Evolutionary conservation across 1,139 yeast species (phyloP), one percentile per base, ranked within the genome.

Genomic region (Scheffersomyces insectosa): DNA sequence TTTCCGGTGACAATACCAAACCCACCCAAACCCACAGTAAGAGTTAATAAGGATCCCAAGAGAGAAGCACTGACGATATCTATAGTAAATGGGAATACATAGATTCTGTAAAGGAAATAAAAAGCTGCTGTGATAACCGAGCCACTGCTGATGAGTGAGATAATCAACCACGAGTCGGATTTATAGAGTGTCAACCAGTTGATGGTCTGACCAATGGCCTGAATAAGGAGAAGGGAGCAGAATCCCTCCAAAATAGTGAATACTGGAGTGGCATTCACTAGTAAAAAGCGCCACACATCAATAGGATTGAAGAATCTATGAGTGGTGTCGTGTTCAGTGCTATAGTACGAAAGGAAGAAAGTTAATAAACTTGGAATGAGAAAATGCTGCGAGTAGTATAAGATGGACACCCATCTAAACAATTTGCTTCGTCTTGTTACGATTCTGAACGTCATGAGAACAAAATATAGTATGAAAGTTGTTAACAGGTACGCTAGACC

Each of bases 231-330:
- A 35, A 93, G 77, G 0, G 97, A 83, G 66, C 97, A 93, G 56
- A 93, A 85, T 1, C 99, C 99, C 68, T 93, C 99, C 43, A 90
- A 68, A 12, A 90, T 75, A 1, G 97, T 88, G 65, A 93, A 91
- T 38, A 88, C 70, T 0, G 97, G 95, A 1, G 99, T 93, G 6
- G 96, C 80, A 60, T 88, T 88, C 38, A 82, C 75, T 37, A 93
- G 71, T 37, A 86, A 66, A 43, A 77, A 62, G 50, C 80, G 78
- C 98, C 98, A 91, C 4, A 70, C 33, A 40, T 65, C 57, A 36
- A 68, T 57, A 38, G 65, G 55, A 42, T 42, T 32, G 50, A 48
- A 35, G 23, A 49, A 49, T 46, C 54, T 49, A 36, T 48, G 50
- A 33, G 53, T 28, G 38, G 50, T 45, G 28, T 42, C 44, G 33